Conservation (phyloP, 129 eudicot genomes). For the Oenanthe sinensis region DNA sequence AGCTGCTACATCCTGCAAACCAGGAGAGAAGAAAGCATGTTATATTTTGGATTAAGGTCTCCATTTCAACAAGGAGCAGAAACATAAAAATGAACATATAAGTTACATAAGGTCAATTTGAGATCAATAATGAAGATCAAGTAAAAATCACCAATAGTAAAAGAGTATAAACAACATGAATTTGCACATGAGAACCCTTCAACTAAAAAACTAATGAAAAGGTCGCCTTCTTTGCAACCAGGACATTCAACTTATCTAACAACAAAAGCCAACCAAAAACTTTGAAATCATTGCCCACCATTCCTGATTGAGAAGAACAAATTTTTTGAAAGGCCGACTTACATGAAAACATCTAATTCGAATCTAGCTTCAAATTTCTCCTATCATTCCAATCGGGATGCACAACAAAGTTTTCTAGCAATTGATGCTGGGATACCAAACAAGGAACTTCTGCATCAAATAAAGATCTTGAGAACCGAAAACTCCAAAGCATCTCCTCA, state of each 20-base stretch:
- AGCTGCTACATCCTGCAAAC: conserved; percentile 65
- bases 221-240: not conserved
- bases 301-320: not conserved
- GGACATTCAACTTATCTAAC: too few species aligned
- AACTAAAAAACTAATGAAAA: not conserved
- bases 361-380: not conserved
- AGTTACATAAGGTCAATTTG: not conserved
- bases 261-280: too few species aligned
- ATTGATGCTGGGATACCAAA: not conserved
- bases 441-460: not conserved
- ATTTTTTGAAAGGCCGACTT: not conserved
- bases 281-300: not conserved
- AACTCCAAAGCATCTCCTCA: not conserved
- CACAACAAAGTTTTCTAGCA: not conserved
- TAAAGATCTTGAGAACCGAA: not conserved
- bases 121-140: not conserved
- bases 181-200: not conserved
- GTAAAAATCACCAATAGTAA: not conserved
- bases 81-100: not conserved
- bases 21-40: not conserved
- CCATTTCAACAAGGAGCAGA: not conserved
- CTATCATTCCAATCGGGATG: not conserved
- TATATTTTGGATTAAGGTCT: not conserved
- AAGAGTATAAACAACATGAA: not conserved
- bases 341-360: not conserved